phyloP scores from a whole-genome alignment of 352 stramenopile genomes.

The Phytophthora europaea region DNA sequence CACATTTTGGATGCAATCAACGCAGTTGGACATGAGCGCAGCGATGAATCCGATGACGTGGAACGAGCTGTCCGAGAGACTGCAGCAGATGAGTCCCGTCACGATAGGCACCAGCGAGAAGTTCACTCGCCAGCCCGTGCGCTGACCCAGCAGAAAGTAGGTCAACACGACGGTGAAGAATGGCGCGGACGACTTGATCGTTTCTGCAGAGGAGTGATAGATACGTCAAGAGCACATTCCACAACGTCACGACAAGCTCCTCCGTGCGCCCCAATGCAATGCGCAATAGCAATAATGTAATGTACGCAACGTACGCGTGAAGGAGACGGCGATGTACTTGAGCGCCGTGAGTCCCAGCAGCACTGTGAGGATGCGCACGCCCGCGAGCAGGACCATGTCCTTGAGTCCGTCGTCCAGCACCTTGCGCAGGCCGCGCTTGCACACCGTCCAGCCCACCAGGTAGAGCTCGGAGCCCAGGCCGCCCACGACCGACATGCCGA shows the following conservation, averaged over 20 bases:
- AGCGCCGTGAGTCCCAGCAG: constrained; percentile 91
- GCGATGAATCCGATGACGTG: constrained; percentile 91
- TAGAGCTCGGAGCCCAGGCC: constrained; percentile 78
- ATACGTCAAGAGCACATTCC: constrained; percentile 14
- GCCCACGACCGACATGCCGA: constrained; percentile 84
- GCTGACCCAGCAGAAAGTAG: constrained; percentile 86
- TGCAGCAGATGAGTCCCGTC: constrained; percentile 87
- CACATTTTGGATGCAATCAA: constrained; percentile 95
- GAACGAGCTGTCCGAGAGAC: constrained; percentile 88
- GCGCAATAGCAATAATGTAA: not conserved
- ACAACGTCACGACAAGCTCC: constrained; percentile 21
- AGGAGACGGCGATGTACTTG: constrained; percentile 94
- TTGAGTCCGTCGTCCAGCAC: constrained; percentile 72
- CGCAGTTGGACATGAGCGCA: constrained; percentile 91
- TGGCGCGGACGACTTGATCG: constrained; percentile 93
- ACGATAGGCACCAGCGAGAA: constrained; percentile 91
- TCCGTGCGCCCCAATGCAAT: constrained; percentile 4
- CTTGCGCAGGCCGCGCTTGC: constrained; percentile 58
- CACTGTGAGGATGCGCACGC: constrained; percentile 88
- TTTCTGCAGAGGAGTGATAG: constrained; percentile 63
- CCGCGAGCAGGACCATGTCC: constrained; percentile 86
- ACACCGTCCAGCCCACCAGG: constrained; percentile 71
- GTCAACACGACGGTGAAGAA: constrained; percentile 93
- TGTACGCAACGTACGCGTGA: constrained; percentile 69
- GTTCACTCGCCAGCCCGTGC: constrained; percentile 86